Conservation (phyloP, 73 alveolate species). For the Paramecium primaurelia region DNA sequence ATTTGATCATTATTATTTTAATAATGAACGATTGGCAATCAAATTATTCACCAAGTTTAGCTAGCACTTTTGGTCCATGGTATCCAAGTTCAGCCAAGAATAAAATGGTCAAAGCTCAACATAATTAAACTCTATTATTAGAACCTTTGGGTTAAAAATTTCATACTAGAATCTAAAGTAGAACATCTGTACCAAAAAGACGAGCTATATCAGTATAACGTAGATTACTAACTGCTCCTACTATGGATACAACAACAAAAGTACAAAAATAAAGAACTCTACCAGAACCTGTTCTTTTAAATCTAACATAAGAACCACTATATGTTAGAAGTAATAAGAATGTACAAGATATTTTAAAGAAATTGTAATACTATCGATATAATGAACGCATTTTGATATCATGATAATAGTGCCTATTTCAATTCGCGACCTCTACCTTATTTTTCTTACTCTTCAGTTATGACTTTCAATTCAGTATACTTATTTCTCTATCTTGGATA, state of each 20-base stretch:
- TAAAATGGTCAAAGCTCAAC: neutral
- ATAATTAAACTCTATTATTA: neutral
- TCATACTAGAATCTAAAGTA: neutral
- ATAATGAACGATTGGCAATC: slow-evolving; percentile 29
- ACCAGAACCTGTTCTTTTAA: neutral
- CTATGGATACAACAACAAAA: neutral
- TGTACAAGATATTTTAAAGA: neutral
- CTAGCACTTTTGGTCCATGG: slow-evolving; percentile 5
- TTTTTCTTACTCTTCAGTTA: slow-evolving; percentile 3
- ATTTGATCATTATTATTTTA: neutral
- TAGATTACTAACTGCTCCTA: neutral
- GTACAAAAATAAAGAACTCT: neutral
- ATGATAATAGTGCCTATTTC: slow-evolving; percentile 10
- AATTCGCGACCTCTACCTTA: neutral
- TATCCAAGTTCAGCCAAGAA: neutral
- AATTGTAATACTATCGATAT: neutral
- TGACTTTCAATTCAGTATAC: neutral
- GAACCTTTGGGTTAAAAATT: neutral
- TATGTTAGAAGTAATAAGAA: neutral
- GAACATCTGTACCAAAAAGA: neutral
- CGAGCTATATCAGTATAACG: neutral
- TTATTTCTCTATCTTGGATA: neutral
- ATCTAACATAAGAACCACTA: neutral
- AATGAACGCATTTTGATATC: neutral
- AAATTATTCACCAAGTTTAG: neutral